phyloP scores from a whole-genome alignment of 2,329 filamentous ascomycete genomes.

The Westerdykella aurantiaca region DNA sequence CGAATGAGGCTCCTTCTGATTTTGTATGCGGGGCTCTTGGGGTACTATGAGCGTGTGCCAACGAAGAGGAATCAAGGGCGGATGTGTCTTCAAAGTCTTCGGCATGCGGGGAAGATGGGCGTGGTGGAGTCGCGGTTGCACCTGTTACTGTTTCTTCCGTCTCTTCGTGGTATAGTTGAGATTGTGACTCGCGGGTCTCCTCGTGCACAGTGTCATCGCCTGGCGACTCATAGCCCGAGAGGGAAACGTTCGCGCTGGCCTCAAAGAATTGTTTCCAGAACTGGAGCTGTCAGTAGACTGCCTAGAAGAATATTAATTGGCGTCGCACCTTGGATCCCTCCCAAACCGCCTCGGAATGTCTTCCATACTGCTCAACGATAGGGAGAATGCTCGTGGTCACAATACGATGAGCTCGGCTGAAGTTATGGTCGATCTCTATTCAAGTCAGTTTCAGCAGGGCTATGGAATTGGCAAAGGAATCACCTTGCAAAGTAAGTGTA shows the following conservation, averaged over 20 bases:
- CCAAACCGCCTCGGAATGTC: constrained; percentile 91
- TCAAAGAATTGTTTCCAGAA: constrained; percentile 99
- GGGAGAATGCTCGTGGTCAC: constrained; percentile 91
- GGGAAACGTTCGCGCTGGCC: constrained; percentile 91
- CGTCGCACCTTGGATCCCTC: constrained; percentile 77
- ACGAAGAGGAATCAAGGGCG: constrained; percentile 56
- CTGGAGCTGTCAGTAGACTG: constrained; percentile 40
- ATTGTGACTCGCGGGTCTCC: constrained; percentile 26
- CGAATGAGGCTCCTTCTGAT: constrained; percentile 43
- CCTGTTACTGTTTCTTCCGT: constrained; percentile 30
- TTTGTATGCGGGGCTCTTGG: constrained; percentile 40
- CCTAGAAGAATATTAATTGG: neutral
- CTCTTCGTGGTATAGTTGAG: constrained; percentile 42
- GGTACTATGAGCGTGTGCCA: constrained; percentile 54
- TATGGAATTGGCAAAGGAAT: constrained; percentile 8
- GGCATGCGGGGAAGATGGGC: constrained; percentile 28
- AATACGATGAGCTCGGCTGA: constrained; percentile 92
- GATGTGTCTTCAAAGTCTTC: constrained; percentile 53
- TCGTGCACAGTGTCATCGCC: constrained; percentile 53
- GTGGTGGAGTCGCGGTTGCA: constrained; percentile 42
- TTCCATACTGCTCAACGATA: constrained; percentile 89
- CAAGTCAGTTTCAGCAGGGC: constrained; percentile 12
- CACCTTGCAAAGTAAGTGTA: constrained; percentile 85
- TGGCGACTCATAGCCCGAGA: constrained; percentile 88
- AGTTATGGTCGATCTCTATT: constrained; percentile 95